Base-by-base conservation (phyloP, 768 basidiomycete genomes). In the Amanita exitialis region DNA sequence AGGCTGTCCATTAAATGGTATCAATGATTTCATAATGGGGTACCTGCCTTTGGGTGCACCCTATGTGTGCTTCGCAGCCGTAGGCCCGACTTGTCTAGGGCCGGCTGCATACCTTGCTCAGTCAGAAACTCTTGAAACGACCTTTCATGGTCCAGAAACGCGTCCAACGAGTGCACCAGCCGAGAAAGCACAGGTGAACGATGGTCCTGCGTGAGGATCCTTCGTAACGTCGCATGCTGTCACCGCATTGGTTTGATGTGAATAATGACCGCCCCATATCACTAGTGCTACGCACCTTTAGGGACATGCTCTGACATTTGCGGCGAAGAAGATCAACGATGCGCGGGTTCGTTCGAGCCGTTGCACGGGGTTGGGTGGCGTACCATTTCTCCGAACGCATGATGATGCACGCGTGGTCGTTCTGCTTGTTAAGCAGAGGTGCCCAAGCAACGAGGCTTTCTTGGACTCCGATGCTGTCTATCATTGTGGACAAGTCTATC, bases 351-450 rank as follows among this genome's bases (percentile, higher is more conserved):
- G 63, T 61, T 47, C 63, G 56, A 7, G 70, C 65, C 5, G 64
- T 59, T 7, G 68, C 60, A 44, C 61, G 55, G 4, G 69, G 66
- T 34, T 57, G 55, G 30, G 58, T 57, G 50, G 57, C 49, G 49
- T 64, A 59, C 71, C 72, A 73, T 6, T 59, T 61, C 53, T 64
- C 66, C 37, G 70, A 73, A 45, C 69, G 64, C 65, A 71, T 68
- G 20, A 72, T 12, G 38, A 73, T 51, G 47, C 64, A 64, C 8
- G 71, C 60, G 47, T 64, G 57, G 2, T 51, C 45, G 55, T 71
- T 74, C 15, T 49, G 51, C 37, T 56, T 62, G 48, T 67, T 69
- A 44, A 72, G 50, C 44, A 73, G 54, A 15, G 67, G 66, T 20
- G 60, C 66, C 71, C 71, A 72, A 50, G 66, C 62, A 12, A 54